A percentile compares a stretch with the other conserved stretches of the same genome.
phyloP scores from a whole-genome alignment of 305 asterid genomes.

The Ruellia speciosa region DNA sequence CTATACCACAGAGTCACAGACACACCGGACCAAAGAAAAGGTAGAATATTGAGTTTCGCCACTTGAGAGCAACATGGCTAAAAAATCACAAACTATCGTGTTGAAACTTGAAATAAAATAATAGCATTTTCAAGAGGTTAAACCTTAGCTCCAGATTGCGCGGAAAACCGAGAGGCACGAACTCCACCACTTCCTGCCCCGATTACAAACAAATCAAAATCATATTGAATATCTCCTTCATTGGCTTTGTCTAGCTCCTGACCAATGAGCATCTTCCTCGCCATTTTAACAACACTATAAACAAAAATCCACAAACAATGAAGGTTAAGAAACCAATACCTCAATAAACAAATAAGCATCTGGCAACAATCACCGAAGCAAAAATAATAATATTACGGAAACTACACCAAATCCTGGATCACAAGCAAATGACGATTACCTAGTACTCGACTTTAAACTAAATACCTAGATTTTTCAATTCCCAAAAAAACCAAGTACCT shows the following conservation, averaged over 20 bases:
- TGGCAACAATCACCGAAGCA: not conserved
- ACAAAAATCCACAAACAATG: slow-evolving; percentile 24
- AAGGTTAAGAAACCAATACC: slow-evolving; percentile 15
- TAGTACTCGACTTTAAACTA: not conserved
- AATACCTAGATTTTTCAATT: not conserved
- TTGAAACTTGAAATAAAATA: not conserved
- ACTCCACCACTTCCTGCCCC: slow-evolving; percentile 99
- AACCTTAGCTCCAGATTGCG: slow-evolving; percentile 93
- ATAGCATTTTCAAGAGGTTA: slow-evolving; percentile 3
- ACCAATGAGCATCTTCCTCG: slow-evolving; percentile 87
- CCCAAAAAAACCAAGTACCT: not conserved
- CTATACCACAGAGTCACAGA: too few species aligned
- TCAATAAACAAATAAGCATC: too few species aligned
- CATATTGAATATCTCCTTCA: slow-evolving; percentile 48
- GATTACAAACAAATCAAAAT: slow-evolving; percentile 84
- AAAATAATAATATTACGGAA: not conserved
- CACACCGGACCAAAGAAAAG: too few species aligned
- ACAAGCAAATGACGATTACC: not conserved
- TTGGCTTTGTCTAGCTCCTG: slow-evolving; percentile 45
- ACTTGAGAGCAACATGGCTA: too few species aligned
- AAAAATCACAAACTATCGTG: not conserved
- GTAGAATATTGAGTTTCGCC: too few species aligned
- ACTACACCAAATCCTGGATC: not conserved
- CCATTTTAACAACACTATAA: slow-evolving; percentile 44
- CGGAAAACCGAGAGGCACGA: slow-evolving; percentile 86